Evolutionary conservation across 495 filamentous ascomycete species (phyloP).

Genomic region (Barbatosphaeria neglecta): DNA sequence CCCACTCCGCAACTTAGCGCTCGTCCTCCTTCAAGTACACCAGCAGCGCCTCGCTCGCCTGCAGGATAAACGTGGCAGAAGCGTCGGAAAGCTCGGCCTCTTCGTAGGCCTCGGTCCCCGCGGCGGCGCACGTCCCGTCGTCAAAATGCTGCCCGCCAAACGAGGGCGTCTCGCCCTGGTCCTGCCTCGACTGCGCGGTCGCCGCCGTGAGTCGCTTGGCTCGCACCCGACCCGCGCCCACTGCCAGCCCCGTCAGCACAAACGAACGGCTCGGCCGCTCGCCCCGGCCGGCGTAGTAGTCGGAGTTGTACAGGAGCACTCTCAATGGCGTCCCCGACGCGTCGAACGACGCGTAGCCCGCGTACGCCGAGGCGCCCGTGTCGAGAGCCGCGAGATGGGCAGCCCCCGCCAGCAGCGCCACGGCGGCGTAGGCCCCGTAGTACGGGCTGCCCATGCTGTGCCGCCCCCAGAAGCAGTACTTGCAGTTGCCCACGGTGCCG

Average conservation of each 20-base stretch:
- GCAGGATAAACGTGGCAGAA: slow-evolving; percentile 33
- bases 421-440: slow-evolving; percentile 46
- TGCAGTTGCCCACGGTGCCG: slow-evolving; percentile 48
- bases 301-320: slow-evolving; percentile 44
- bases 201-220: slow-evolving; percentile 44
- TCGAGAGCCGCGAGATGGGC: slow-evolving; percentile 40
- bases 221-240: slow-evolving; percentile 21
- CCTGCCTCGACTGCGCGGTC: slow-evolving; percentile 36
- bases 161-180: slow-evolving; percentile 32
- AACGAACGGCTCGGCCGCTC: slow-evolving; percentile 33
- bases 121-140: slow-evolving; percentile 38
- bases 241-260: slow-evolving; percentile 30
- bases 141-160: slow-evolving; percentile 44
- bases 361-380: slow-evolving; percentile 34
- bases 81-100: slow-evolving; percentile 26
- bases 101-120: slow-evolving; percentile 33
- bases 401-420: slow-evolving; percentile 39
- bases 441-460: slow-evolving; percentile 46
- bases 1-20: neutral
- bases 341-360: slow-evolving; percentile 41
- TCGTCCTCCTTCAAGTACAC: slow-evolving; percentile 28
- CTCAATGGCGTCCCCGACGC: slow-evolving; percentile 23
- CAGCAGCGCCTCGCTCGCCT: slow-evolving; percentile 43
- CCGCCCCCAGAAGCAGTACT: slow-evolving; percentile 50
- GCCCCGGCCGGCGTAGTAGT: slow-evolving; percentile 40